These are phyloP conservation scores for Striga asiatica DNA, from an alignment of 257 asterid species.

Conservation along the genomic window DNA sequence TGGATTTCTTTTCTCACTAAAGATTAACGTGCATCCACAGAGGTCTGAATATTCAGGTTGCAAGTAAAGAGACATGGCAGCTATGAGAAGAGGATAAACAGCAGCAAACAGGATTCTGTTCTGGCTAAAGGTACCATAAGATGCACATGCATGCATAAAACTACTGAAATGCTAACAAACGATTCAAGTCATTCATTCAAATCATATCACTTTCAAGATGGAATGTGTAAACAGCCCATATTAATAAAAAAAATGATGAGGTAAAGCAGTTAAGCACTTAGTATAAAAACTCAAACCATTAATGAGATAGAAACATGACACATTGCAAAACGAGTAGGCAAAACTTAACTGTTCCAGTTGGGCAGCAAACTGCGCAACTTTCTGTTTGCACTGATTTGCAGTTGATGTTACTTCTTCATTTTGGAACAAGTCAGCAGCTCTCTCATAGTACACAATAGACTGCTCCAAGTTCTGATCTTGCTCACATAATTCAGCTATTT, in stretches of 20 bases:
- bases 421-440: conserved; percentile 87
- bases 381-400: conserved; percentile 93
- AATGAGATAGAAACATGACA: neutral
- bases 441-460: conserved; percentile 72
- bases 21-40: neutral
- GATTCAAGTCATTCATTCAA: neutral
- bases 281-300: neutral
- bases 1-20: neutral
- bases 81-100: neutral
- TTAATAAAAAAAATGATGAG: neutral
- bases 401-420: conserved; percentile 73
- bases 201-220: conserved; percentile 1
- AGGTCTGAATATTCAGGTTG: no score
- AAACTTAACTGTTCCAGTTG: conserved; percentile 73
- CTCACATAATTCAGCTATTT: conserved; percentile 84
- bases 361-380: conserved; percentile 86
- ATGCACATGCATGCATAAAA: neutral
- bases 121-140: neutral
- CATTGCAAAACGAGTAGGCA: conserved; percentile 13
- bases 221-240: neutral
- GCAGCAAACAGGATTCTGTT: neutral
- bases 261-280: neutral
- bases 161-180: neutral
- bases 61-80: neutral
- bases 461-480: conserved; percentile 74